Evolutionary conservation across 805 yeast species (phyloP).

Genomic region (Suhomyces xylopsoci): DNA sequence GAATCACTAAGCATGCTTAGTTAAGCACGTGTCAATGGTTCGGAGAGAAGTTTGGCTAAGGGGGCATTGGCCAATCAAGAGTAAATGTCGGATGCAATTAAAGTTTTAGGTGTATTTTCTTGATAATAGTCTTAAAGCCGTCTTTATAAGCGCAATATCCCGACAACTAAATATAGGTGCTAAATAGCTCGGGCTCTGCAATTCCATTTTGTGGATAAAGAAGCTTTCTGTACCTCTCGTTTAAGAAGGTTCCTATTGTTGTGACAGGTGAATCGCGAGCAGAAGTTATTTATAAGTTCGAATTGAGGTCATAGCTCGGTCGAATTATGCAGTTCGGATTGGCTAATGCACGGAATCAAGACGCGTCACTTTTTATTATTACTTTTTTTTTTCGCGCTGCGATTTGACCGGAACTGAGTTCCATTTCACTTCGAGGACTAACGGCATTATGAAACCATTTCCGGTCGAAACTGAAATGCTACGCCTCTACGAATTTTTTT

Average conservation of each 20-base stretch:
- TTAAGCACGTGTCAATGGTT: neutral
- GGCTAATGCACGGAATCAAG: neutral
- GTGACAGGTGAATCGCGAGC: neutral
- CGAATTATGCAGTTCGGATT: neutral
- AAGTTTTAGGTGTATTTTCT: neutral
- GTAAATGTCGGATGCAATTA: neutral
- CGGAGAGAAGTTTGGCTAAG: neutral
- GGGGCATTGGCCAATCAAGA: neutral
- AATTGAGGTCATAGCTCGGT: neutral
- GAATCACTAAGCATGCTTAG: too few relatives aligned
- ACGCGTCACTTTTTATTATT: neutral
- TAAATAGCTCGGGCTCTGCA: neutral
- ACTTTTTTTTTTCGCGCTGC: neutral
- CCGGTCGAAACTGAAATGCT: neutral
- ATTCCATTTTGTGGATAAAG: neutral
- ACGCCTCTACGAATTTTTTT: neutral
- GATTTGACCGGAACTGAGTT: neutral
- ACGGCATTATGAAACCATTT: neutral
- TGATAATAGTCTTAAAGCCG: neutral
- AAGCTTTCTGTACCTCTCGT: neutral
- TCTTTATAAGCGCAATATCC: neutral
- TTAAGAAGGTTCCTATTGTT: slow-evolving; percentile 1
- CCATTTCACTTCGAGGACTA: neutral
- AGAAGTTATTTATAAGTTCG: neutral
- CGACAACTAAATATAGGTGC: neutral